phyloP scores from a whole-genome alignment of 208 protist species.

The Crithidia fasciculata region DNA sequence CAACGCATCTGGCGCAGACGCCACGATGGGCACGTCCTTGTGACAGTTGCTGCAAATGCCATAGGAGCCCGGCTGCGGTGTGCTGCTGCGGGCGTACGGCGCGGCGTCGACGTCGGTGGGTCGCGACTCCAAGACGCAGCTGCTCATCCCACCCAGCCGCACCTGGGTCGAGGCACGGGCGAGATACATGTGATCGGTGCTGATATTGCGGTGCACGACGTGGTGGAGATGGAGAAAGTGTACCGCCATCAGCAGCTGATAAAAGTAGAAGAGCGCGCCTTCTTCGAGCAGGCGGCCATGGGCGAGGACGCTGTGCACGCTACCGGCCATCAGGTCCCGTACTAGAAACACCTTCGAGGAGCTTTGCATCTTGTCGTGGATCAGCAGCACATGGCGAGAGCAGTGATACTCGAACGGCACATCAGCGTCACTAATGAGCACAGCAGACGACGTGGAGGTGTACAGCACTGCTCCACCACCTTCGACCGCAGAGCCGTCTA shows the following conservation, averaged over 20 bases:
- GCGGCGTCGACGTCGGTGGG: conserved; percentile 4
- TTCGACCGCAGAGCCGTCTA: conserved; percentile 17
- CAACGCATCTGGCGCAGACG: conserved; percentile 9
- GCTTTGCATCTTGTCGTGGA: conserved; percentile 46
- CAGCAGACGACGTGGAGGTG: conserved; percentile 8
- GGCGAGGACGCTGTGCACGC: conserved; percentile 61
- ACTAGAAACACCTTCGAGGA: conserved; percentile 39
- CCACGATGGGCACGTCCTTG: conserved; percentile 30
- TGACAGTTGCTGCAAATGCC: conserved; percentile 41
- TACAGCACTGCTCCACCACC: conserved; percentile 13
- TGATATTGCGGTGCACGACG: conserved; percentile 41
- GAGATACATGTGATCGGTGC: conserved; percentile 61
- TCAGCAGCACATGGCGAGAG: conserved; percentile 30
- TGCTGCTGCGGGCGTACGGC: conserved; percentile 20
- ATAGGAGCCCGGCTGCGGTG: conserved; percentile 39
- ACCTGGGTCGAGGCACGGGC: conserved; percentile 81
- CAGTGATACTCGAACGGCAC: conserved; percentile 31
- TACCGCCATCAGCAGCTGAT: conserved; percentile 82
- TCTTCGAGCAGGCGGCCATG: conserved; percentile 64
- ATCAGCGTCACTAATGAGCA: conserved; percentile 20
- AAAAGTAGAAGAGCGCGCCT: conserved; percentile 80
- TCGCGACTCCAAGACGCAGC: conserved; percentile 52
- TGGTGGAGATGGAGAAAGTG: conserved; percentile 69
- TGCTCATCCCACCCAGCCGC: conserved; percentile 72
- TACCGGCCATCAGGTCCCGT: conserved; percentile 47